Percentiles rank a stretch among this genome's conserved stretches.
These are phyloP conservation scores for Globisporangium cylindrosporum DNA, from an alignment of 352 stramenopile species.

Conservation along the genomic window DNA sequence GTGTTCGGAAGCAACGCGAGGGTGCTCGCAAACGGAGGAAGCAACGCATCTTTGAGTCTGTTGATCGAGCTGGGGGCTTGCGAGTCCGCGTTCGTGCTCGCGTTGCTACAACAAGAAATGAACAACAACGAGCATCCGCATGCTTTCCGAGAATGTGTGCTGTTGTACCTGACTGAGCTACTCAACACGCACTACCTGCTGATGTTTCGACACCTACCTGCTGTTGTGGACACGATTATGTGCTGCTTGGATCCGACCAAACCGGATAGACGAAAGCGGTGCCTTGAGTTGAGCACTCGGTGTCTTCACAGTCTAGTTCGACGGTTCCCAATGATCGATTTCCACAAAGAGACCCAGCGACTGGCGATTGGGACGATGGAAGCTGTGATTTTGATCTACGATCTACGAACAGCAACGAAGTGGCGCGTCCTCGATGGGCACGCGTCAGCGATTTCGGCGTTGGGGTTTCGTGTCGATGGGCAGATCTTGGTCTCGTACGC, in stretches of 20 bases:
- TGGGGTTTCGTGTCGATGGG: slow-evolving; percentile 68
- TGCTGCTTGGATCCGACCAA: slow-evolving; percentile 83
- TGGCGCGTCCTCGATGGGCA: slow-evolving; percentile 87
- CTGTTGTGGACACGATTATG: slow-evolving; percentile 86
- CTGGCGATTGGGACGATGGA: slow-evolving; percentile 86
- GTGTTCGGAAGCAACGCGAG: slow-evolving; percentile 42
- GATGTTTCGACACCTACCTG: slow-evolving; percentile 80
- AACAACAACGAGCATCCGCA: slow-evolving; percentile 65
- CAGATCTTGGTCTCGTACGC: slow-evolving; percentile 84
- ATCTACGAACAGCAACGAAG: slow-evolving; percentile 84
- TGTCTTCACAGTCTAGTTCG: slow-evolving; percentile 81
- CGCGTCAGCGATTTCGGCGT: slow-evolving; percentile 59
- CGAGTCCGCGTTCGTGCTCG: slow-evolving; percentile 76
- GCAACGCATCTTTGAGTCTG: slow-evolving; percentile 69
- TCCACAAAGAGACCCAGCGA: slow-evolving; percentile 85
- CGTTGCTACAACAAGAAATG: slow-evolving; percentile 80
- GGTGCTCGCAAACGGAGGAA: slow-evolving; percentile 50
- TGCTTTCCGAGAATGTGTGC: slow-evolving; percentile 68
- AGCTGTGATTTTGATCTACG: slow-evolving; percentile 86
- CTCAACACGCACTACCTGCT: slow-evolving; percentile 83
- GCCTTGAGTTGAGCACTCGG: slow-evolving; percentile 71
- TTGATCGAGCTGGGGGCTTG: slow-evolving; percentile 77
- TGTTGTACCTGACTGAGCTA: slow-evolving; percentile 78
- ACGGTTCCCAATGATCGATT: slow-evolving; percentile 86
- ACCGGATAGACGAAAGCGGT: slow-evolving; percentile 71